Percentiles rank a stretch among this genome's conserved stretches.
phyloP scores from a whole-genome alignment of 164 flowering plant species.

The Kalanchoe fedtschenkoi region DNA sequence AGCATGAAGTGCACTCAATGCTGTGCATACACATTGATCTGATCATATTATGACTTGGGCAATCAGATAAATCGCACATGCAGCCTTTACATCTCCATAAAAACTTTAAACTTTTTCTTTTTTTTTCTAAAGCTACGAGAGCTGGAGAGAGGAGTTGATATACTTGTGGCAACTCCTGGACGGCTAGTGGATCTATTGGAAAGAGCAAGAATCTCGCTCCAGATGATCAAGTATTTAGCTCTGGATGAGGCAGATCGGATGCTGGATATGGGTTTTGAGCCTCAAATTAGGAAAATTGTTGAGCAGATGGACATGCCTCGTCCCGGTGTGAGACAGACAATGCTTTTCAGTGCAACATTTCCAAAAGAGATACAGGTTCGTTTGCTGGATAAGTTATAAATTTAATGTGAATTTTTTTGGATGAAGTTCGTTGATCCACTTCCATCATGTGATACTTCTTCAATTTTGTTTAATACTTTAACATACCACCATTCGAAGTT shows the following conservation, averaged over 20 bases:
- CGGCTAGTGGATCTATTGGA: conserved; percentile 68
- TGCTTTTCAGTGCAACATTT: conserved; percentile 77
- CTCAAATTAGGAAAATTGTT: conserved; percentile 73
- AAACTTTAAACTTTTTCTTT: background rate
- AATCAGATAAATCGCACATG: background rate
- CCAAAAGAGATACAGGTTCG: conserved; percentile 76
- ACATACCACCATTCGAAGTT: background rate
- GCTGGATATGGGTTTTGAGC: conserved; percentile 88
- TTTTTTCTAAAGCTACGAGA: conserved; percentile 38
- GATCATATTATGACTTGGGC: background rate
- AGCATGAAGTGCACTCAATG: too few species aligned
- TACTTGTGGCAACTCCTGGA: conserved; percentile 78
- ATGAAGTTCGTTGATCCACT: background rate
- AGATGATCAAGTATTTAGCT: conserved; percentile 57
- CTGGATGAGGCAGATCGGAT: conserved; percentile 79
- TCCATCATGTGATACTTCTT: background rate
- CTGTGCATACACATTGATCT: too few species aligned
- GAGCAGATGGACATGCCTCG: conserved; percentile 82
- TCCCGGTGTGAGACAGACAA: conserved; percentile 52
- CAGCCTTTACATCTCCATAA: background rate
- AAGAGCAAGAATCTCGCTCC: conserved; percentile 62
- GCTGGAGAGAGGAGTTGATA: conserved; percentile 67
- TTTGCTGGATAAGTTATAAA: background rate
- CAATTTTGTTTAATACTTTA: background rate
- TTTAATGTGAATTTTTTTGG: background rate